A percentile compares a stretch with the other conserved stretches of the same genome.
Conservation (phyloP, 2,329 filamentous ascomycete genomes). For the Ceratocystis papillata region DNA sequence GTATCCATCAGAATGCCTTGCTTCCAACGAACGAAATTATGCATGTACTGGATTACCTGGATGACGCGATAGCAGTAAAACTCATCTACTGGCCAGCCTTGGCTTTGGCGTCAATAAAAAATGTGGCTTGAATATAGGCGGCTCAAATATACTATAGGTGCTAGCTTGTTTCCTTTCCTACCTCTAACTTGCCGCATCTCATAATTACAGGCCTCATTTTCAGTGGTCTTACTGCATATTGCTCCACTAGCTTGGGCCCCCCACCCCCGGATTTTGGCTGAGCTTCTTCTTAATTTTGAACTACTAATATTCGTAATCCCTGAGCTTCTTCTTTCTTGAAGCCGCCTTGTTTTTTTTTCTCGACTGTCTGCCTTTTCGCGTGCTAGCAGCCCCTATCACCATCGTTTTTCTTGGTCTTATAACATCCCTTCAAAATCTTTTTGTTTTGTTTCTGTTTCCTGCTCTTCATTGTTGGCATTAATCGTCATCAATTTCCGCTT, state of each 20-base stretch:
- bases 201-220: not conserved
- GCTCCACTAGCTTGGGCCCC: not conserved
- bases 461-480: not conserved
- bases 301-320: not conserved
- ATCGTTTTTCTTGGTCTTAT: conserved; percentile 1
- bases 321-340: not conserved
- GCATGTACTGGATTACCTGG: too few relatives aligned
- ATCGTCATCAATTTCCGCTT: not conserved
- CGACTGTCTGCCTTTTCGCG: not conserved
- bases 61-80: too few relatives aligned
- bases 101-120: too few relatives aligned
- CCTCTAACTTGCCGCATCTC: not conserved
- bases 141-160: too few relatives aligned
- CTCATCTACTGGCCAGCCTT: too few relatives aligned
- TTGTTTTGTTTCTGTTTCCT: not conserved
- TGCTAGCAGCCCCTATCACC: conserved; percentile 17
- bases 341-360: conserved; percentile 3
- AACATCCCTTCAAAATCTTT: not conserved
- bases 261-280: not conserved
- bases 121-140: too few relatives aligned
- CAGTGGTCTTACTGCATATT: not conserved
- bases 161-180: not conserved
- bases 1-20: too few relatives aligned
- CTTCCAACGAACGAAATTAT: too few relatives aligned
- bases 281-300: conserved; percentile 1